Evolutionary conservation across 2,329 filamentous ascomycete genomes (phyloP).

Genomic region (Bipolaris cookei): DNA sequence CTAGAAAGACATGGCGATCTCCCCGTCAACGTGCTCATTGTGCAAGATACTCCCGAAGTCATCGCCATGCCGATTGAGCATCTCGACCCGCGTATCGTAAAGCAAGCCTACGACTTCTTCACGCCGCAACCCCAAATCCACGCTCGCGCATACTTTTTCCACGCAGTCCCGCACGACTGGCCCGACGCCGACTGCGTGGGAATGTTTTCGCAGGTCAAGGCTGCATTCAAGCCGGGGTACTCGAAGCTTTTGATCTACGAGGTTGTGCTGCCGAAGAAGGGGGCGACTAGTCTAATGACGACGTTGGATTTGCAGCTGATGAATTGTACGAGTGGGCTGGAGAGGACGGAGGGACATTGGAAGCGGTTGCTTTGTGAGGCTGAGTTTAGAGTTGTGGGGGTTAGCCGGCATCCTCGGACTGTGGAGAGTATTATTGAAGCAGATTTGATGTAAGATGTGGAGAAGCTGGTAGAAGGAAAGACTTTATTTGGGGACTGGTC

Average conservation of each 20-base stretch:
- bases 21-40: background rate
- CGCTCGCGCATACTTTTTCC: slow-evolving; percentile 8
- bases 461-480: background rate
- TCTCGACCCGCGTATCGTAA: slow-evolving; percentile 4
- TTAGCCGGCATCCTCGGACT: slow-evolving; percentile 5
- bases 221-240: slow-evolving; percentile 5
- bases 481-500: background rate
- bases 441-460: background rate
- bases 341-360: slow-evolving; percentile 12
- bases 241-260: slow-evolving; percentile 10
- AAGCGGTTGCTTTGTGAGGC: background rate
- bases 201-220: slow-evolving; percentile 6
- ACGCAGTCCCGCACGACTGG: slow-evolving; percentile 6
- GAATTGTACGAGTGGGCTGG: slow-evolving; percentile 7
- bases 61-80: background rate
- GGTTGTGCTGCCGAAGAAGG: slow-evolving; percentile 7
- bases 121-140: slow-evolving; percentile 6
- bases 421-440: slow-evolving; percentile 11
- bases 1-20: slow-evolving; percentile 1
- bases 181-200: slow-evolving; percentile 6
- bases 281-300: slow-evolving; percentile 6
- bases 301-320: slow-evolving; percentile 12
- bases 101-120: slow-evolving; percentile 13
- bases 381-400: background rate
- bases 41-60: slow-evolving; percentile 11